These are phyloP conservation scores for Arachnopeziza araneosa DNA, from an alignment of 2,329 filamentous ascomycete genomes.

Conservation along the genomic window DNA sequence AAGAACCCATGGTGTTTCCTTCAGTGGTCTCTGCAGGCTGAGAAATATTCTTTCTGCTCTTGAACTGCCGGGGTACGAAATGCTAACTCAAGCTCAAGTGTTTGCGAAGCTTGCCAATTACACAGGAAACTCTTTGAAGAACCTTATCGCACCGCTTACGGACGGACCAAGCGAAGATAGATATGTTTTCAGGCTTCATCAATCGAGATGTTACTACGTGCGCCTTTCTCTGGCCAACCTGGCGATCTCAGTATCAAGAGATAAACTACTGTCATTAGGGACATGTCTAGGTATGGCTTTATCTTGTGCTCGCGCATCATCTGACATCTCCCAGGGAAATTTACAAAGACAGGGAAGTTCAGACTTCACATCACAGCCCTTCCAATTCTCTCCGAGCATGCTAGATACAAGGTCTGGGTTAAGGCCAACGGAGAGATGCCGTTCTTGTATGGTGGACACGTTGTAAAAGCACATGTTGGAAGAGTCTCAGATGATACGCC, in stretches of 20 bases:
- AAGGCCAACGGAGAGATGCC: conserved; percentile 97
- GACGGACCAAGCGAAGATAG: conserved; percentile 65
- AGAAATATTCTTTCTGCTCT: too few species aligned
- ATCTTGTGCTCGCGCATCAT: not conserved
- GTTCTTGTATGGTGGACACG: conserved; percentile 89
- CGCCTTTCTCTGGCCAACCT: conserved; percentile 85
- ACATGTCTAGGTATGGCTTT: conserved; percentile 62
- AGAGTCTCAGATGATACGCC: conserved; percentile 88
- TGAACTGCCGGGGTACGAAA: too few species aligned
- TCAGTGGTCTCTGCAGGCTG: too few species aligned
- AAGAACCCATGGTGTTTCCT: too few species aligned
- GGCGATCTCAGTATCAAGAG: conserved; percentile 76
- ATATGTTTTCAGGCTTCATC: conserved; percentile 80
- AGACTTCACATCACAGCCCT: conserved; percentile 84
- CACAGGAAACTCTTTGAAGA: conserved; percentile 78
- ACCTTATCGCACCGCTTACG: conserved; percentile 71
- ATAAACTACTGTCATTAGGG: conserved; percentile 79
- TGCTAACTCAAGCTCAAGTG: conserved; percentile 36
- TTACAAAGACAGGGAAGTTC: conserved; percentile 96
- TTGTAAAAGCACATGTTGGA: conserved; percentile 72
- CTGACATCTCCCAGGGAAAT: conserved; percentile 60
- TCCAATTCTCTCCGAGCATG: conserved; percentile 82
- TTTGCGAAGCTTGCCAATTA: conserved; percentile 94
- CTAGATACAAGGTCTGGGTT: conserved; percentile 95
- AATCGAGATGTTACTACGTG: conserved; percentile 83